Evolutionary conservation across 768 basidiomycete genomes (phyloP), one percentile per base, ranked within the genome.

Genomic region (Guyanaporus albipodus): DNA sequence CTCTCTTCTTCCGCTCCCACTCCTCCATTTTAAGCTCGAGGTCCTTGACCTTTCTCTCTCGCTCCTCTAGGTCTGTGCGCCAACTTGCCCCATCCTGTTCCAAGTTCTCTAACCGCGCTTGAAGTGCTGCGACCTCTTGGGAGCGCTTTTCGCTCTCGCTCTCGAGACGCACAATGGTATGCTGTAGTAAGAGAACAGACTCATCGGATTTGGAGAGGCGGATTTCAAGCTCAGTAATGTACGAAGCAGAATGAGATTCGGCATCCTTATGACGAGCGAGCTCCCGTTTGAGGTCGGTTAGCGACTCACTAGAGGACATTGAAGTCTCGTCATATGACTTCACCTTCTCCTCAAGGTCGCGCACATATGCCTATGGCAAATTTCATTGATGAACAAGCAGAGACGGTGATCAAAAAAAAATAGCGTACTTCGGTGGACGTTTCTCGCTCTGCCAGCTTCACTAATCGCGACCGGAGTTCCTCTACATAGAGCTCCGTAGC

Each of bases 311-410:
- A 17, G 89, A 88, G 9, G 78, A 76, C 29, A 87, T 64, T 14
- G 83, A 84, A 2, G 80, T 80, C 58, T 97, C 94, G 55, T 91
- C 83, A 60, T 85, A 88, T 5, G 76, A 68, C 70, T 87, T 91
- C 62, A 99, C 82, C 69, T 89, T 92, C 62, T 88, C 83, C 67
- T 99, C 95, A 26, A 98, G 73, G 62, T 98, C 94, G 23, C 82
- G 87, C 35, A 98, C 83, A 64, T 98, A 97, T 2, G 87, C 87
- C 91, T 95, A 60, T 38, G 9, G 12, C 12, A 28, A 34, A 38
- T 32, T 17, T n/a, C 6, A 46, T n/a, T 17, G 5, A 48, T 47
- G 29, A 50, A 48, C 21, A 43, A 22, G 24, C 24, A 26, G 22
- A 32, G 4, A 18, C 35, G 12, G 15, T 14, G n/a, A n/a, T n/a